A percentile compares a stretch with the other conserved stretches of the same genome.
phyloP scores from a whole-genome alignment of 495 filamentous ascomycete genomes.

The Friedmanniomyces simplex region DNA sequence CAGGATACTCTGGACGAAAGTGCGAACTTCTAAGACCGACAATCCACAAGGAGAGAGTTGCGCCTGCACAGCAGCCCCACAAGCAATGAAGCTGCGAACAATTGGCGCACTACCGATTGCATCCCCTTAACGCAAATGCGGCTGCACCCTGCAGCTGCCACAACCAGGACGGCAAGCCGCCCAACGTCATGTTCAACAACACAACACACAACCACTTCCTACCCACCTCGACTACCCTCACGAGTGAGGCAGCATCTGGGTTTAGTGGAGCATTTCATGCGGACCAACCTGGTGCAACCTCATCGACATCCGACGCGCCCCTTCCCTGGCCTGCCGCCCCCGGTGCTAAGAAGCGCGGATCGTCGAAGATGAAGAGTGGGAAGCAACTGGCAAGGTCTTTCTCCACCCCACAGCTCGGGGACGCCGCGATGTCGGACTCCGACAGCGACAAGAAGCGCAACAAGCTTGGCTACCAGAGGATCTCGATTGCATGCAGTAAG shows the following conservation, averaged over 20 bases:
- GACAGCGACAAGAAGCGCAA: constrained; percentile 81
- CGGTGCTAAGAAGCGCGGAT: background rate
- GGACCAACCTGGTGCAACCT: background rate
- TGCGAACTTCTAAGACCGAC: background rate
- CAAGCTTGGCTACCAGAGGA: constrained; percentile 94
- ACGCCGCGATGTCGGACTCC: constrained; percentile 16
- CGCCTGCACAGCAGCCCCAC: too few relatives aligned
- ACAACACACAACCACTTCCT: background rate
- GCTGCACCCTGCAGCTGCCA: background rate
- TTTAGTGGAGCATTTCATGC: background rate
- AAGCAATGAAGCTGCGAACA: background rate
- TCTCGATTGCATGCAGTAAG: constrained; percentile 95
- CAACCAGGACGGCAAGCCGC: background rate
- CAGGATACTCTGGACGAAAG: too few relatives aligned
- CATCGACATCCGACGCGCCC: background rate
- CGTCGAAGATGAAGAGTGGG: background rate
- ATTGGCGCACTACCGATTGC: background rate
- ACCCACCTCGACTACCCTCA: background rate
- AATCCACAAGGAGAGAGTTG: background rate
- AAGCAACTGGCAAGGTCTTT: constrained; percentile 4
- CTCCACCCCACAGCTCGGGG: constrained; percentile 12
- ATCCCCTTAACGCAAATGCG: background rate
- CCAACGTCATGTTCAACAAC: background rate
- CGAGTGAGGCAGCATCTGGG: background rate
- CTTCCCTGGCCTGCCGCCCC: background rate